Evolutionary conservation across 2,329 filamentous ascomycete species (phyloP), one percentile per base, ranked within the genome.

Genomic region (Dendrostoma leiphaemia): DNA sequence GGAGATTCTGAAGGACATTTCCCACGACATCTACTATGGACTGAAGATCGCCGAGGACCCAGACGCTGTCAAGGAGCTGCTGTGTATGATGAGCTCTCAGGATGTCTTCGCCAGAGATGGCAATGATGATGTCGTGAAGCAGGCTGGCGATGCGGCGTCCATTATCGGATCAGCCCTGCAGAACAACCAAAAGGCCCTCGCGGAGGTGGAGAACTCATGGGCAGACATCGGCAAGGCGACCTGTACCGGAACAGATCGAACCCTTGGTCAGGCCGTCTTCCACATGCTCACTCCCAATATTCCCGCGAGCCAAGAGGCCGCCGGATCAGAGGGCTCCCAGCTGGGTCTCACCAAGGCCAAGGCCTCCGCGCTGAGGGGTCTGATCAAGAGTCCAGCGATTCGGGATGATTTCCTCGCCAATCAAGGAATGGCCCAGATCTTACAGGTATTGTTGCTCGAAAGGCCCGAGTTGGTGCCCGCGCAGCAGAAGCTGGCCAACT

Each of bases 1-100:
- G 7, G 76, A 80, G 31, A 74, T 74, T 31, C 75, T 89, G n/a
- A 75, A 80, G 57, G 84, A 88, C 6, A 70, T 87, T 26, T 80
- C 84, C 0, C 84, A 88, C 66, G 85, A 88, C 67, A 82, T 88
- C 59, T 88, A 86, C 71, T 89, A 87, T 66, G 85, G 85, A 9
- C 71, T 84, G 17, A 81, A 85, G 65, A 77, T 88, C 54, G 74
- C 78, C 21, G 79, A 83, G 64, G 79, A 85, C 59, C 63, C 71
- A 3, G 75, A 77, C 2, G 78, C 78, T 2, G 61, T 85, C 49
- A 75, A 74, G 58, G 69, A 75, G n/a, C 74, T 88, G 2, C 69
- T 86, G 56, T 85, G 83, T 63, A 70, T 85, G 34, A 77, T 84
- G 67, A 69, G 68, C 26, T 59, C 61, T n/a, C 54, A 61, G 19